These are phyloP conservation scores for Akanthomyces muscarius DNA, from an alignment of 2,329 filamentous ascomycete species.

Conservation along the genomic window DNA sequence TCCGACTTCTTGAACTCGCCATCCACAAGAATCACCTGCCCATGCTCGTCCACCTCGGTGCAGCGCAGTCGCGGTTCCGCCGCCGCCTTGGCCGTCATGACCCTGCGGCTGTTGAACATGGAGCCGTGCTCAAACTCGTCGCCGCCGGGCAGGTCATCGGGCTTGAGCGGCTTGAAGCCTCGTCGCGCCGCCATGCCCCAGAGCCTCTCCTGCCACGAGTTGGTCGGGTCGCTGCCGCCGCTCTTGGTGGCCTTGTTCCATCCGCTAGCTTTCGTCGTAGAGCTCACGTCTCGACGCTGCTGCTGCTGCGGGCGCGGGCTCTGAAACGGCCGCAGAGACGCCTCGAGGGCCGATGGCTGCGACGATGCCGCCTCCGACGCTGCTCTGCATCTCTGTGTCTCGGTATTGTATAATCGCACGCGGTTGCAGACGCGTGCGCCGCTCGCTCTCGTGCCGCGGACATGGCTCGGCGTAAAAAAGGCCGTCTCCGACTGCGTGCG, in stretches of 20 bases:
- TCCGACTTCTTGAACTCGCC: slow-evolving; percentile 98
- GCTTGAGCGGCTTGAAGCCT: slow-evolving; percentile 42
- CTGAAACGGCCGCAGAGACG: slow-evolving; percentile 28
- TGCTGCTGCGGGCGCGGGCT: slow-evolving; percentile 19
- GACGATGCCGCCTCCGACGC: slow-evolving; percentile 8
- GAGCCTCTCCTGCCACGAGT: slow-evolving; percentile 47
- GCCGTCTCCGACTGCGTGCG: slow-evolving; percentile 63
- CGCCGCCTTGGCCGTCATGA: slow-evolving; percentile 69
- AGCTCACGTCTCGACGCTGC: slow-evolving; percentile 25
- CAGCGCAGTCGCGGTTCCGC: slow-evolving; percentile 85
- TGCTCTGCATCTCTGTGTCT: background rate
- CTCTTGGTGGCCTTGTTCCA: background rate
- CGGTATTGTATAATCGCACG: background rate
- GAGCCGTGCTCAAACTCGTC: slow-evolving; percentile 21
- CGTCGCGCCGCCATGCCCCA: slow-evolving; percentile 41
- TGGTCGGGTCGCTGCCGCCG: slow-evolving; percentile 20
- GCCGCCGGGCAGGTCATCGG: slow-evolving; percentile 52
- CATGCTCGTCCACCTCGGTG: slow-evolving; percentile 90
- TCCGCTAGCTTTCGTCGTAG: background rate
- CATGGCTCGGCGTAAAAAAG: slow-evolving; percentile 25
- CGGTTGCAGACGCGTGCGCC: background rate
- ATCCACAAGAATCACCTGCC: slow-evolving; percentile 86
- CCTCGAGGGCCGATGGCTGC: slow-evolving; percentile 22
- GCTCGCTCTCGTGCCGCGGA: background rate
- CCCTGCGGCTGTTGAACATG: slow-evolving; percentile 66